phyloP scores from a whole-genome alignment of 2,329 filamentous ascomycete species.

The Cordyceps militaris region DNA sequence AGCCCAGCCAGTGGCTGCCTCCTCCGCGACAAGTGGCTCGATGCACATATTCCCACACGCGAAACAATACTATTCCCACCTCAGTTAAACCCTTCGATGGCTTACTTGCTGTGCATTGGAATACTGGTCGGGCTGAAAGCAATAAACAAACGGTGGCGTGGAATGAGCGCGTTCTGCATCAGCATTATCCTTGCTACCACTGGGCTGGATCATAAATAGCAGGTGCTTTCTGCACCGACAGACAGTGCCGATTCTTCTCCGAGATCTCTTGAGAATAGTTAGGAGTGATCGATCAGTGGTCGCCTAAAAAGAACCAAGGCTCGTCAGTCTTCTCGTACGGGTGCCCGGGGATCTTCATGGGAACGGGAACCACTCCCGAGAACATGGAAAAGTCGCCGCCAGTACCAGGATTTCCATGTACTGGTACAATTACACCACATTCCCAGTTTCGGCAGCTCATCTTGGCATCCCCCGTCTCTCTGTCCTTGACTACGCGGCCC shows the following conservation, averaged over 20 bases:
- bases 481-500: constrained; percentile 72
- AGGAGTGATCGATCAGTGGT: background rate
- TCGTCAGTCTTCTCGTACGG: constrained; percentile 35
- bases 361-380: constrained; percentile 49
- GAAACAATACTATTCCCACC: constrained; percentile 6
- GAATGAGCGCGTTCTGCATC: background rate
- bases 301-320: constrained; percentile 36
- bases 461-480: constrained; percentile 58
- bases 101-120: background rate
- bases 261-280: background rate
- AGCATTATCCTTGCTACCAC: background rate
- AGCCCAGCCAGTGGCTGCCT: background rate
- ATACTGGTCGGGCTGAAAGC: constrained; percentile 12
- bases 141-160: background rate
- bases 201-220: background rate
- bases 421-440: constrained; percentile 71
- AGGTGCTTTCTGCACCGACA: background rate
- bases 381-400: constrained; percentile 36
- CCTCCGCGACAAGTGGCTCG: no score
- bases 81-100: background rate
- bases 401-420: background rate
- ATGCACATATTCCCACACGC: background rate
- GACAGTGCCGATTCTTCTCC: background rate
- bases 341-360: constrained; percentile 54
- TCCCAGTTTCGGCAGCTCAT: constrained; percentile 92